phyloP scores from a whole-genome alignment of 129 eudicot genomes.

The Chrysanthemum makinoi region DNA sequence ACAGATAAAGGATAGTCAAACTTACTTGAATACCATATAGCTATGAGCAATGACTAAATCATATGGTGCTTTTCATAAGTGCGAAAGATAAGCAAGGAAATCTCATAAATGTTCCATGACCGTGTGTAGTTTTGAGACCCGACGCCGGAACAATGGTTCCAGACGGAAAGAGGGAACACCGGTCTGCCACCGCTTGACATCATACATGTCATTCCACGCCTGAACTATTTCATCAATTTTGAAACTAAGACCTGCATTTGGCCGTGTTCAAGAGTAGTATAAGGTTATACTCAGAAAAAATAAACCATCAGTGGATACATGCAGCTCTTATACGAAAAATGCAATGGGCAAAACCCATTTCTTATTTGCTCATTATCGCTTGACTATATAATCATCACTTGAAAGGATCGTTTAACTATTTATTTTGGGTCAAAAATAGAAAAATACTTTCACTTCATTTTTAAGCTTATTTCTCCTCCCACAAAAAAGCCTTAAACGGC shows the following conservation, averaged over 20 bases:
- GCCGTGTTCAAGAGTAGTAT: conserved; percentile 12
- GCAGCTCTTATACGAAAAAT: not conserved
- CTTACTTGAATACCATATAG: conserved; percentile 28
- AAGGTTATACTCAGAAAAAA: conserved; percentile 2
- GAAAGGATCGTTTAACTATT: no score
- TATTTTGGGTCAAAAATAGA: no score
- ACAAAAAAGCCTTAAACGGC: not conserved
- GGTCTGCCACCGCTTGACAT: conserved; percentile 89
- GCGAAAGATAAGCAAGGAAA: not conserved
- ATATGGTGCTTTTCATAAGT: conserved; percentile 16
- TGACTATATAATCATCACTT: not conserved
- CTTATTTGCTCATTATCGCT: not conserved
- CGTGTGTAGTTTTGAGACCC: conserved; percentile 73
- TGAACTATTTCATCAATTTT: conserved; percentile 89
- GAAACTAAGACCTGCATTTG: conserved; percentile 56
- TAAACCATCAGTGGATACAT: not conserved
- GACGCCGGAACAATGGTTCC: conserved; percentile 80
- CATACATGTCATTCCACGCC: conserved; percentile 99
- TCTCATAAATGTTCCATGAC: conserved; percentile 53
- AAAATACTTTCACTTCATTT: no score
- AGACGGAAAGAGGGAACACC: conserved; percentile 74
- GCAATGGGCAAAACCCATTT: not conserved
- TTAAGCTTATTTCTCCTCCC: no score
- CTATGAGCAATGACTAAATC: conserved; percentile 26
- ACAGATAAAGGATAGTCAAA: conserved; percentile 26